These are phyloP conservation scores for Triglochin maritima DNA, from an alignment of 106 monocot genomes.

Conservation along the genomic window DNA sequence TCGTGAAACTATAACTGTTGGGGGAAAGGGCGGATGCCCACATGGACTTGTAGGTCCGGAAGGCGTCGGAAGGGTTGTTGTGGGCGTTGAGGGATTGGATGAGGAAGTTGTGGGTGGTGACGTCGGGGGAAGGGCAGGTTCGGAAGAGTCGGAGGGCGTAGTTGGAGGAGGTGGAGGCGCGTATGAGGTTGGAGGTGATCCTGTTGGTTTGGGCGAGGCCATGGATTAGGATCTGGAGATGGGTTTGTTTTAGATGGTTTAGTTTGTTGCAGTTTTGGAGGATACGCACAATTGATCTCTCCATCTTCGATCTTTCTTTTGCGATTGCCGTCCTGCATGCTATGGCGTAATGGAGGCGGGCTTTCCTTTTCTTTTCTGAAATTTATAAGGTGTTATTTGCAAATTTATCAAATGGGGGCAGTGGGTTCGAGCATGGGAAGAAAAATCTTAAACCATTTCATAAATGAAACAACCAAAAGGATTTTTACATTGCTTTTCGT, in stretches of 20 bases:
- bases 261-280: background rate
- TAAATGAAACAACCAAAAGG: too few relatives aligned
- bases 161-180: slow-evolving; percentile 12
- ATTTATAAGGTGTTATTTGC: too few relatives aligned
- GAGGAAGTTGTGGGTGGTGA: slow-evolving; percentile 37
- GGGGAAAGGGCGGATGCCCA: slow-evolving; percentile 12
- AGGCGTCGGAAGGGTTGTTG: background rate
- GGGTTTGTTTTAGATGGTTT: slow-evolving; percentile 19
- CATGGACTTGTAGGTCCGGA: slow-evolving; percentile 6
- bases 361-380: too few relatives aligned
- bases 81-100: slow-evolving; percentile 11
- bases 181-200: slow-evolving; percentile 30
- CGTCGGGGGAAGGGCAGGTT: slow-evolving; percentile 6
- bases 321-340: too few relatives aligned
- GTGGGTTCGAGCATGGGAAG: too few relatives aligned
- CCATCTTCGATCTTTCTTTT: too few relatives aligned
- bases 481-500: too few relatives aligned
- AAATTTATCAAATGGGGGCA: too few relatives aligned
- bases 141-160: slow-evolving; percentile 3
- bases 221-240: slow-evolving; percentile 27
- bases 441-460: too few relatives aligned
- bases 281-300: background rate
- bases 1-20: slow-evolving; percentile 46
- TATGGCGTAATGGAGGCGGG: too few relatives aligned
- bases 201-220: slow-evolving; percentile 9